phyloP scores from a whole-genome alignment of 768 basidiomycete species.

The Lentinula edodes region DNA sequence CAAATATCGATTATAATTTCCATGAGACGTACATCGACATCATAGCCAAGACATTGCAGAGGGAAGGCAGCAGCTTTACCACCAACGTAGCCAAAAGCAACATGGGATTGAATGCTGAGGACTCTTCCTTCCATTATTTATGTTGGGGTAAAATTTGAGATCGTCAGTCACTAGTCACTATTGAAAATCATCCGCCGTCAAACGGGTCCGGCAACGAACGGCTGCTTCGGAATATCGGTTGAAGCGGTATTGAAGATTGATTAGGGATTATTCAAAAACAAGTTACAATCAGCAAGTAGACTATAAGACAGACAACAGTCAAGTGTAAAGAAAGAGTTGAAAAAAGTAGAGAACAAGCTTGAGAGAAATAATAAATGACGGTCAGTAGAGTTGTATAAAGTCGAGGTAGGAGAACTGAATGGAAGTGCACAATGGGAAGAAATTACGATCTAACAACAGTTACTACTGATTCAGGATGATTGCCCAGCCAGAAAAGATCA shows the following conservation, averaged over 20 bases:
- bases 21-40: conserved; percentile 69
- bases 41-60: conserved; percentile 83
- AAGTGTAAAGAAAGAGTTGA: background rate
- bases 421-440: background rate
- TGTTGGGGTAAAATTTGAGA: background rate
- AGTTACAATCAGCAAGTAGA: background rate
- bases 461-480: background rate
- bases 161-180: too few species aligned
- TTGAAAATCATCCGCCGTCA: too few species aligned
- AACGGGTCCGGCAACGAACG: too few species aligned
- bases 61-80: conserved; percentile 76
- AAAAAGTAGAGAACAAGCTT: background rate
- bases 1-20: background rate
- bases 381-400: background rate
- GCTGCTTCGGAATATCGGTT: too few species aligned
- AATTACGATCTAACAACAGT: background rate
- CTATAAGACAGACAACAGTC: background rate
- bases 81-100: conserved; percentile 91
- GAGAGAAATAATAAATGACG: background rate
- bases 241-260: too few species aligned
- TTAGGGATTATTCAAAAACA: background rate
- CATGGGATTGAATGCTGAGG: conserved; percentile 90
- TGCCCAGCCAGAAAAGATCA: background rate
- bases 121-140: conserved; percentile 42
- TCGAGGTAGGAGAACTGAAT: background rate